Conservation (phyloP, 257 asterid genomes). For the Solanum gandarillasii region DNA sequence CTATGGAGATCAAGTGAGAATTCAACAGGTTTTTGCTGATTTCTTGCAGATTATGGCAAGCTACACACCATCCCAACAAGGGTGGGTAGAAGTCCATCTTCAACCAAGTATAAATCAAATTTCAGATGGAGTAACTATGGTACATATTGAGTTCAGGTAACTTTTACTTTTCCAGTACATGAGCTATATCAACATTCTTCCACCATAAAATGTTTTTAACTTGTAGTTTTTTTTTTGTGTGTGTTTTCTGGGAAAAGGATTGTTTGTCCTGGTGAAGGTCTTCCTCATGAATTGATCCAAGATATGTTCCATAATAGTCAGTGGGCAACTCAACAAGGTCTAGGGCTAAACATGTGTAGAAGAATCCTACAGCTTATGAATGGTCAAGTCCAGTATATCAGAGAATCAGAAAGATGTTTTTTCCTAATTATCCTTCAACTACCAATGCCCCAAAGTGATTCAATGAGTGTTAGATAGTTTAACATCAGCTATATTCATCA, state of each 20-base stretch:
- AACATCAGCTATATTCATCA: not conserved
- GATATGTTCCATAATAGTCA: slow-evolving; percentile 70
- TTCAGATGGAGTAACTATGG: slow-evolving; percentile 29
- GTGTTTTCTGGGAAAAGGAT: slow-evolving; percentile 35
- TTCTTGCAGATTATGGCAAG: slow-evolving; percentile 67
- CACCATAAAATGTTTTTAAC: no score
- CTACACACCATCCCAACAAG: slow-evolving; percentile 50
- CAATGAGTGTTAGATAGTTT: slow-evolving; percentile 14
- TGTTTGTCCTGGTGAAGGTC: slow-evolving; percentile 82
- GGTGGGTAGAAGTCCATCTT: slow-evolving; percentile 88
- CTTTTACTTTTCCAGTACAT: not conserved
- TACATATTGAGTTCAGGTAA: slow-evolving; percentile 67
- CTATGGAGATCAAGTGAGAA: slow-evolving; percentile 72
- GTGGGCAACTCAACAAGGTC: slow-evolving; percentile 72
- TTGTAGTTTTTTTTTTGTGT: no score
- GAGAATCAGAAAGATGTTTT: slow-evolving; percentile 66
- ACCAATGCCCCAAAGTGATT: slow-evolving; percentile 31
- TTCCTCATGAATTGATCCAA: slow-evolving; percentile 60
- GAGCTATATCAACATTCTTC: not conserved
- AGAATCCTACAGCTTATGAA: slow-evolving; percentile 69
- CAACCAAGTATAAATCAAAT: slow-evolving; percentile 52
- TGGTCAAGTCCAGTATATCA: slow-evolving; percentile 79
- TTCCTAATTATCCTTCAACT: slow-evolving; percentile 55
- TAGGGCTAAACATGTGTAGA: slow-evolving; percentile 61
- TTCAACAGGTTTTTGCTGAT: slow-evolving; percentile 74